phyloP scores from a whole-genome alignment of 2,329 filamentous ascomycete species.

The Didymella glomerata region DNA sequence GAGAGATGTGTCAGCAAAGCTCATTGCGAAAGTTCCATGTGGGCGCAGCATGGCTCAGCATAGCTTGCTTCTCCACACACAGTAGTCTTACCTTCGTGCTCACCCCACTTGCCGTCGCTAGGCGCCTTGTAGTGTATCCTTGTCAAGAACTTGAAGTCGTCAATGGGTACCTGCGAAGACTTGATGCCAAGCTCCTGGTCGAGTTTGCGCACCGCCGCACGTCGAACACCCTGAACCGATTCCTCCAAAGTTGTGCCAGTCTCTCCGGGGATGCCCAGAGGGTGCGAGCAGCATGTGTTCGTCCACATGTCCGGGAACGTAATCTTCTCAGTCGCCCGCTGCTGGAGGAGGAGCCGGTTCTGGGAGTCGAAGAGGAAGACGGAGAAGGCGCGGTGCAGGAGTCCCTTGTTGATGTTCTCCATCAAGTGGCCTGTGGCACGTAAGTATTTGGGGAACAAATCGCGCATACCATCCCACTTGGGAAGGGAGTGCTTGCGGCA shows the following conservation, averaged over 20 bases:
- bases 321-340: constrained; percentile 95
- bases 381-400: constrained; percentile 96
- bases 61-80: not conserved
- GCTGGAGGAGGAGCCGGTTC: constrained; percentile 92
- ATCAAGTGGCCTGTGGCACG: constrained; percentile 82
- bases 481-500: constrained; percentile 13
- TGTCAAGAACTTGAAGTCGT: constrained; percentile 92
- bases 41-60: constrained; percentile 23
- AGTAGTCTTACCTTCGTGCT: constrained; percentile 84
- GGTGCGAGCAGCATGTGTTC: constrained; percentile 99
- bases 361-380: constrained; percentile 96
- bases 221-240: constrained; percentile 85
- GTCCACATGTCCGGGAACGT: constrained; percentile 99
- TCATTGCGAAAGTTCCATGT: not conserved
- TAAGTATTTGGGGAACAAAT: constrained; percentile 24
- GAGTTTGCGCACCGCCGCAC: constrained; percentile 90
- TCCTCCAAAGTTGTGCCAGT: constrained; percentile 83
- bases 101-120: constrained; percentile 97
- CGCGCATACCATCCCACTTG: constrained; percentile 18
- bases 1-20: constrained; percentile 30
- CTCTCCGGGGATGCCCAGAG: constrained; percentile 88
- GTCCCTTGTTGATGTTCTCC: constrained; percentile 96
- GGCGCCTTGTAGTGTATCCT: constrained; percentile 98
- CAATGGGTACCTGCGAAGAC: constrained; percentile 84
- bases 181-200: constrained; percentile 95